These are phyloP conservation scores for Aleurites moluccanus DNA, from an alignment of 441 rosid species.

Conservation along the genomic window DNA sequence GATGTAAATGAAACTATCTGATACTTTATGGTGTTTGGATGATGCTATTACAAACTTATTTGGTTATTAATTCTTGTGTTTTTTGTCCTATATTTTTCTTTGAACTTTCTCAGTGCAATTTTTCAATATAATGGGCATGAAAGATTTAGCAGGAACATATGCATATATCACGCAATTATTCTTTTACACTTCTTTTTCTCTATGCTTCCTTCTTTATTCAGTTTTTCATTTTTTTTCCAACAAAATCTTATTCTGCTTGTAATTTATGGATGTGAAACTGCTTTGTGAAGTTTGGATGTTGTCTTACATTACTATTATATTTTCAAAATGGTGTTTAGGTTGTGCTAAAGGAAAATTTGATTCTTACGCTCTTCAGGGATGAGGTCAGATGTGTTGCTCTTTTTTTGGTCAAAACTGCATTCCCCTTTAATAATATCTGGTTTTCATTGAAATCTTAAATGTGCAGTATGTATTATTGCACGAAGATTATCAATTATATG, in stretches of 20 bases:
- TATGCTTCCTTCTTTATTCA: not conserved
- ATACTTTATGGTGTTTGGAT: too few species aligned
- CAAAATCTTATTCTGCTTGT: conserved; percentile 4
- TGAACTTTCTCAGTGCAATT: not conserved
- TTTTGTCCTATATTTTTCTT: too few species aligned
- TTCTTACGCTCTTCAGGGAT: conserved; percentile 83
- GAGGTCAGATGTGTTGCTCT: conserved; percentile 67
- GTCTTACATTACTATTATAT: conserved; percentile 5
- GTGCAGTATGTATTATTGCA: conserved; percentile 84
- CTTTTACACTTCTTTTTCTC: not conserved
- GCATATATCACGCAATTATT: not conserved
- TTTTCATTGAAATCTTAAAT: conserved; percentile 27
- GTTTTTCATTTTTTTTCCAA: not conserved
- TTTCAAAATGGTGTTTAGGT: conserved; percentile 56
- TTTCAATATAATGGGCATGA: not conserved
- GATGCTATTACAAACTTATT: too few species aligned
- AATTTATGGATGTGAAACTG: not conserved
- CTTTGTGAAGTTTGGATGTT: not conserved
- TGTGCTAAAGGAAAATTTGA: conserved; percentile 94
- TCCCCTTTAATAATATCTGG: conserved; percentile 34
- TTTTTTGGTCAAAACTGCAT: conserved; percentile 17
- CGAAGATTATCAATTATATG: conserved; percentile 95
- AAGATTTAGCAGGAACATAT: conserved; percentile 4
- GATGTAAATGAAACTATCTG: too few species aligned
- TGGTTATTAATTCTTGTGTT: too few species aligned